These are phyloP conservation scores for Saitozyma sp. DNA, from an alignment of 768 basidiomycete genomes.

Conservation along the genomic window DNA sequence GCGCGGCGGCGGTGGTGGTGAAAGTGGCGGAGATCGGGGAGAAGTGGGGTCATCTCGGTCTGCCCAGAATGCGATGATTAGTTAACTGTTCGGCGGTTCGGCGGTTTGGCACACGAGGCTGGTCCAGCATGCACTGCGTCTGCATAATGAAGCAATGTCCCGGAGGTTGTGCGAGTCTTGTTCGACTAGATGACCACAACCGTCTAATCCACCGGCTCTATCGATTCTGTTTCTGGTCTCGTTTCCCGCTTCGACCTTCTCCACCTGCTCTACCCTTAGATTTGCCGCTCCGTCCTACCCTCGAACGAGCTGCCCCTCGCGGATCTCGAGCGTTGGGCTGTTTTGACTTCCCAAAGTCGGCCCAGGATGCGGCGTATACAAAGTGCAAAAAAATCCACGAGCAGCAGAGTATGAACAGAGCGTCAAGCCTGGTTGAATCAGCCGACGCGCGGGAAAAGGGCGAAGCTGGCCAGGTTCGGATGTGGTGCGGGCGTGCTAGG, in stretches of 20 bases:
- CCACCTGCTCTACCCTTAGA: background rate
- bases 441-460: no score
- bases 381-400: conserved; percentile 2
- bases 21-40: conserved; percentile 72
- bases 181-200: background rate
- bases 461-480: background rate
- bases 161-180: background rate
- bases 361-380: background rate
- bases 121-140: background rate
- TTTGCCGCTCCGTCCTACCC: no score
- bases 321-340: no score
- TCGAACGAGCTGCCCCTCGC: no score
- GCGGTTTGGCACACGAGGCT: background rate
- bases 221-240: background rate
- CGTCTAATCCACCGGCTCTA: background rate
- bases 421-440: background rate
- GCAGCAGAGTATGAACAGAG: background rate
- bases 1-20: conserved; percentile 75
- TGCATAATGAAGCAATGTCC: background rate
- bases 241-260: background rate
- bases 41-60: conserved; percentile 67
- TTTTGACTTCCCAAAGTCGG: no score
- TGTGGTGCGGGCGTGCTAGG: no score
- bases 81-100: background rate
- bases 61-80: conserved; percentile 6